Base-by-base conservation (phyloP, 1,139 yeast genomes). In the Suhomyces bolitotheri region DNA sequence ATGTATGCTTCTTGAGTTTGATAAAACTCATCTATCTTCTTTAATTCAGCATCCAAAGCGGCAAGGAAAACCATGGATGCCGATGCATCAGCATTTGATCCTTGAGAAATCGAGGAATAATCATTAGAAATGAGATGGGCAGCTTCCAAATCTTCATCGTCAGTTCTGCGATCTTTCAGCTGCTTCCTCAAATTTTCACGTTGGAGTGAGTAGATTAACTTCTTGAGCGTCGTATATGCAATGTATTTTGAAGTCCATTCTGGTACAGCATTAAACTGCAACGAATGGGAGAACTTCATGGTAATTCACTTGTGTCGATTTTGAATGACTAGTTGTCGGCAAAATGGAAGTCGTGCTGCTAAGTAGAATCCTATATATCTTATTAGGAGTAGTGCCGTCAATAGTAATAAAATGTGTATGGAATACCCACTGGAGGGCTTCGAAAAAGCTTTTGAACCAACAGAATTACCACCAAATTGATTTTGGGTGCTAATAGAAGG, bases 201-300 rank as follows among this genome's bases (percentile, higher is more conserved):
- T 53, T 81, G 87, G 21, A 82, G 62, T n/a, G 81, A 70, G 51
- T 81, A 82, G 22, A 80, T 77, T 32, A 77, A 61, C 54, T 80
- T 79, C 54, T 82, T 82, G 44, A 82, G 61, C 4, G 80, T 75
- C 11, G 82, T 73, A 51, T 82, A 82, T 36, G 83, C 79, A 48
- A 82, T 67, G 50, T 82, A 82, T 54, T 78, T 77, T 29, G 80
- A 79, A 38, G 82, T 76, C 89, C 89, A 82, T 57, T 81, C 88
- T 3, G 89, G 88, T 7, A 82, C 88, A 28, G 87, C 82, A 51
- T 82, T 82, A 50, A 81, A 80, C 61, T 80, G 84, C 45, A 82
- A 62, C 5, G 86, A 80, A 50, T 80, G 83, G 7, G 87, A 79
- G 55, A 82, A 82, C 65, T 81, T 81, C 89, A 82, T 82, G 30